Base-by-base conservation (phyloP, 75 land plant species). In the Sequoia sempervirens region DNA sequence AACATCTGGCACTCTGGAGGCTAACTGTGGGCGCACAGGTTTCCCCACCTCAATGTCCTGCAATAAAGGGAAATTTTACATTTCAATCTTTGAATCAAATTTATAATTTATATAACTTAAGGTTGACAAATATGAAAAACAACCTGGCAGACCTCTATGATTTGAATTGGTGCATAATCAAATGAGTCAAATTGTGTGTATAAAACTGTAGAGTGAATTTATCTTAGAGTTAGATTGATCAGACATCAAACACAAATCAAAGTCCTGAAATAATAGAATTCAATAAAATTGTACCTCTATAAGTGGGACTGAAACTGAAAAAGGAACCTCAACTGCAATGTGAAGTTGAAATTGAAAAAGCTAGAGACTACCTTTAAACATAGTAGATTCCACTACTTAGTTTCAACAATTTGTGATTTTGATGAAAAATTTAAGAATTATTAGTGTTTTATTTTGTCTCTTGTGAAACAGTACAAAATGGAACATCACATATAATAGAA, bases 11-110 rank as follows among this genome's bases (percentile, higher is more conserved):
- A 92, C 93, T 83, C 99, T 92, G 83, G 91, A 73, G 41, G 99
- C 98, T 45, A 94, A 85, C 84, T 97, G 99, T 36, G 99, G 98
- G 17, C 99, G 89, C 12, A 97, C 96, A 56, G 98, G 89, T 86
- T 96, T 96, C 18, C 99, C 99, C 26, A 97, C 96, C 89, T 94
- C 96, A 80, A 97, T 97, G 80, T 97, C 99, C 96, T 96, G 81
- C 79, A 85, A 69, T 53, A 34, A 14, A 37, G 9, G 23, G 30
- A 32, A 45, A 10, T 8, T 18, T 81, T 23, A 18, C 20, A 13
- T 34, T 36, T 5, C 23, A 32, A 32, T 34, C 40, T 78, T 78
- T 17, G 0, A 78, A 78, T 20, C 46, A 78, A 9, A 45, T n/a
- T n/a, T n/a, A 45, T 45, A 9, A 45, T n/a, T n/a, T n/a, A 45